Conservation (phyloP, 2,329 filamentous ascomycete species). For the Fusarium burgessii region DNA sequence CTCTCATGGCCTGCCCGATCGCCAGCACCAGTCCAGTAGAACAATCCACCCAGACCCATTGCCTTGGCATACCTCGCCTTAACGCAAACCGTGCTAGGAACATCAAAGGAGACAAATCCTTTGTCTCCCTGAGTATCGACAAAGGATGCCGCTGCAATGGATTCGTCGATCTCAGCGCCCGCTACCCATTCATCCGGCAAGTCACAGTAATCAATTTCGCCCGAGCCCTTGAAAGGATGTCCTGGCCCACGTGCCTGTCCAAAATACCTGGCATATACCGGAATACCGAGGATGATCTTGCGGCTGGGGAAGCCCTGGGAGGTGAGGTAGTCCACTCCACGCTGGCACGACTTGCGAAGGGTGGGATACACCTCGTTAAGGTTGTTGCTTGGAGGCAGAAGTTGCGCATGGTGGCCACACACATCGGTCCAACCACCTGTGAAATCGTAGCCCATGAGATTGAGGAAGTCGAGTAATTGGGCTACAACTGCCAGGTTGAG, state of each 20-base stretch:
- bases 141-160: slow-evolving; percentile 68
- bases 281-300: slow-evolving; percentile 73
- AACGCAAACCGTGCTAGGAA: slow-evolving; percentile 67
- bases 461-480: slow-evolving; percentile 69
- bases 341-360: slow-evolving; percentile 62
- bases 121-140: slow-evolving; percentile 54
- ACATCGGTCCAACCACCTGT: slow-evolving; percentile 71
- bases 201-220: slow-evolving; percentile 72
- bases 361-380: slow-evolving; percentile 43
- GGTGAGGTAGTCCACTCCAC: slow-evolving; percentile 66
- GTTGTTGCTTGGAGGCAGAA: slow-evolving; percentile 58
- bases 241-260: slow-evolving; percentile 64
- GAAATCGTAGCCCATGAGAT: slow-evolving; percentile 79
- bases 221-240: slow-evolving; percentile 60
- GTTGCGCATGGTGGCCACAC: slow-evolving; percentile 73
- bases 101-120: slow-evolving; percentile 74
- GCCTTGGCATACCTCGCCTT: slow-evolving; percentile 71
- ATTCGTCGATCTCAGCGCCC: slow-evolving; percentile 60
- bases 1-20: slow-evolving; percentile 67
- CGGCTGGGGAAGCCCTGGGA: slow-evolving; percentile 64
- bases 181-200: slow-evolving; percentile 64
- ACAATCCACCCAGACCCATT: slow-evolving; percentile 69
- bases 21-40: slow-evolving; percentile 76
- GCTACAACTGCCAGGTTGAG: slow-evolving; percentile 67
- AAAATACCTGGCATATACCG: slow-evolving; percentile 73